A percentile compares a stretch with the other conserved stretches of the same genome.
These are phyloP conservation scores for Albatrellus ellisii DNA, from an alignment of 768 basidiomycete species.

Conservation along the genomic window DNA sequence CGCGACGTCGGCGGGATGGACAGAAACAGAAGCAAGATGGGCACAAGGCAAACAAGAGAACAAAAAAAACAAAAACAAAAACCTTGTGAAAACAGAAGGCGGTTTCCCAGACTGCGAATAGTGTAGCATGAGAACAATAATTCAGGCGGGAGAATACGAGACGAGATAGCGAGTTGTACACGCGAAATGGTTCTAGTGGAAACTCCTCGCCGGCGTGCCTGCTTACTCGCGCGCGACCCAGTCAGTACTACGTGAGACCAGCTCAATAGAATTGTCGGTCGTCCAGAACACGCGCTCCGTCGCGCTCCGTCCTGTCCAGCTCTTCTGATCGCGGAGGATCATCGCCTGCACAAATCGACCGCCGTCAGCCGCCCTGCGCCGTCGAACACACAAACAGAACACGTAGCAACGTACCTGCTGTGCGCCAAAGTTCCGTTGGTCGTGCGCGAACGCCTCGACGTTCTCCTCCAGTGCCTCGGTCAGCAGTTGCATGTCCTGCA, in stretches of 20 bases:
- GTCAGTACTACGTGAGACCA: slow-evolving; percentile 74
- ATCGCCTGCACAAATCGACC: slow-evolving; percentile 49
- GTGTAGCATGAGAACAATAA: neutral
- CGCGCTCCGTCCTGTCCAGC: slow-evolving; percentile 85
- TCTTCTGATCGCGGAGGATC: slow-evolving; percentile 91
- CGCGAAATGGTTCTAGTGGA: neutral
- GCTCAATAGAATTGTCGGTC: slow-evolving; percentile 79
- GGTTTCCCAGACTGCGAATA: neutral
- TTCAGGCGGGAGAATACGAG: neutral
- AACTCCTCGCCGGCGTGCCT: neutral
- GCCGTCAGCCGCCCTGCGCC: slow-evolving; percentile 1
- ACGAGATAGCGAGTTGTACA: neutral
- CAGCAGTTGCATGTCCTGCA: slow-evolving; percentile 79
- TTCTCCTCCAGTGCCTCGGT: slow-evolving; percentile 86
- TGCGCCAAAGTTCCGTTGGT: slow-evolving; percentile 91
- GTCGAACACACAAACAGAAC: neutral
- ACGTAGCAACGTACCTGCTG: slow-evolving; percentile 62
- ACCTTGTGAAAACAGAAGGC: neutral
- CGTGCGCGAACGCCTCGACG: slow-evolving; percentile 83
- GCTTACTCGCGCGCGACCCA: slow-evolving; percentile 66
- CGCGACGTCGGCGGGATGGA: neutral
- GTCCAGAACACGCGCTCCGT: slow-evolving; percentile 92
- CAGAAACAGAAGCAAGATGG: neutral
- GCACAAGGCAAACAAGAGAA: neutral
- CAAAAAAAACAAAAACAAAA: neutral